A percentile compares a stretch with the other conserved stretches of the same genome.
phyloP scores from a whole-genome alignment of 768 basidiomycete genomes.

The Termitomyces sp. region DNA sequence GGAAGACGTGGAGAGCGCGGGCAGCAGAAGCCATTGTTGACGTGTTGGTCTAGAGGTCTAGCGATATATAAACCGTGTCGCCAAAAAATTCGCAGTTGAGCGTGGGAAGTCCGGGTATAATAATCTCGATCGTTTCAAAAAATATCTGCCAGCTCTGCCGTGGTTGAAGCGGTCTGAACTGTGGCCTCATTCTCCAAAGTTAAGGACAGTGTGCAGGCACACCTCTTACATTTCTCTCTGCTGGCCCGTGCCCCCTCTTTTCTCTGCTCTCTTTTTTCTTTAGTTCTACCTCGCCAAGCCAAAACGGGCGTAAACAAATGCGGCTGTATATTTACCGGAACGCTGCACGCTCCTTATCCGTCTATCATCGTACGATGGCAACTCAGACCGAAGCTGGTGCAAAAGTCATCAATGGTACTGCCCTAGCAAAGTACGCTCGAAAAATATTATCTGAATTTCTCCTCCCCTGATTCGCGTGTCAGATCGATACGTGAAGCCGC shows the following conservation, averaged over 20 bases:
- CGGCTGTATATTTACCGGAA: slow-evolving; percentile 15
- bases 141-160: background rate
- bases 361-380: slow-evolving; percentile 34
- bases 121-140: background rate
- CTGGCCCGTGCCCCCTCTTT: background rate
- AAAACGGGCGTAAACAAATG: slow-evolving; percentile 23
- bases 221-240: slow-evolving; percentile 1
- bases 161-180: background rate
- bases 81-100: slow-evolving; percentile 11
- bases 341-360: slow-evolving; percentile 27
- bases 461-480: slow-evolving; percentile 4
- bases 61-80: slow-evolving; percentile 6
- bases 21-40: slow-evolving; percentile 34
- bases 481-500: slow-evolving; percentile 82
- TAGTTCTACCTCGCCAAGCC: background rate
- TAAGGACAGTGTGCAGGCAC: slow-evolving; percentile 11
- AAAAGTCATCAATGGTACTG: slow-evolving; percentile 77
- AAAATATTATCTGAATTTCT: background rate
- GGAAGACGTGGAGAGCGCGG: slow-evolving; percentile 47
- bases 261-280: background rate
- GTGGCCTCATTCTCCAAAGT: slow-evolving; percentile 6
- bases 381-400: slow-evolving; percentile 24
- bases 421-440: slow-evolving; percentile 69
- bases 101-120: slow-evolving; percentile 10
- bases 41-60: slow-evolving; percentile 2